Evolutionary conservation across 2,329 filamentous ascomycete genomes (phyloP).

Genomic region (Phaeosphaeria sp.): DNA sequence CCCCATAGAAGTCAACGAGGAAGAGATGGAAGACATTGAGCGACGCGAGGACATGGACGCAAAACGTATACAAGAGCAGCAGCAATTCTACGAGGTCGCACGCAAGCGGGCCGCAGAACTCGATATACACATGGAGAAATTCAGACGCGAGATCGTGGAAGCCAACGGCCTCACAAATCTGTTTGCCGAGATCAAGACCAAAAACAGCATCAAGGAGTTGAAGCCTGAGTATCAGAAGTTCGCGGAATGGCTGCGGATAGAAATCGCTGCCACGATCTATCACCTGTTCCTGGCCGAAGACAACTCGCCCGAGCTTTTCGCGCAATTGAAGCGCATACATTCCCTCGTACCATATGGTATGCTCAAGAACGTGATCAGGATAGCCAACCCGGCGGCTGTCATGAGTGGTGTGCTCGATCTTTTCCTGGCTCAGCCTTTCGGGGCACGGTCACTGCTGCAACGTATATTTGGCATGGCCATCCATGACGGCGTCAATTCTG

Average conservation of each 20-base stretch:
- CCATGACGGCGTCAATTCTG: conserved; percentile 84
- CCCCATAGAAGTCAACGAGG: conserved; percentile 77
- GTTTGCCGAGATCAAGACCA: conserved; percentile 91
- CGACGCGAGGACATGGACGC: conserved; percentile 83
- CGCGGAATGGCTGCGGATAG: conserved; percentile 96
- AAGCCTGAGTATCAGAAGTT: conserved; percentile 98
- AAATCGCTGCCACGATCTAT: conserved; percentile 95
- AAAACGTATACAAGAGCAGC: conserved; percentile 89
- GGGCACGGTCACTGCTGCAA: conserved; percentile 87
- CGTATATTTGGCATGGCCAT: conserved; percentile 92
- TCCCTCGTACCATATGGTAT: conserved; percentile 92
- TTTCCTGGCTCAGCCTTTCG: conserved; percentile 94
- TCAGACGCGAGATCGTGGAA: conserved; percentile 72
- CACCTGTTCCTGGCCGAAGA: conserved; percentile 97
- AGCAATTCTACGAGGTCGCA: conserved; percentile 93
- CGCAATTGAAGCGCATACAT: conserved; percentile 91
- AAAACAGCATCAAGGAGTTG: conserved; percentile 84
- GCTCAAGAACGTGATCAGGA: conserved; percentile 95
- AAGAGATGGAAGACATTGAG: conserved; percentile 82
- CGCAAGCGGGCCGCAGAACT: conserved; percentile 87
- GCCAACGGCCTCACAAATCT: conserved; percentile 88
- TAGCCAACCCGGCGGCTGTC: conserved; percentile 94
- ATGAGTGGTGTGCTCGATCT: conserved; percentile 96
- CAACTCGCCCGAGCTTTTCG: conserved; percentile 95
- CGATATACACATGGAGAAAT: conserved; percentile 95